Evolutionary conservation across 179 eudicot genomes (phyloP), one percentile per base, ranked within the genome.

Genomic region (Beta macrorhiza): DNA sequence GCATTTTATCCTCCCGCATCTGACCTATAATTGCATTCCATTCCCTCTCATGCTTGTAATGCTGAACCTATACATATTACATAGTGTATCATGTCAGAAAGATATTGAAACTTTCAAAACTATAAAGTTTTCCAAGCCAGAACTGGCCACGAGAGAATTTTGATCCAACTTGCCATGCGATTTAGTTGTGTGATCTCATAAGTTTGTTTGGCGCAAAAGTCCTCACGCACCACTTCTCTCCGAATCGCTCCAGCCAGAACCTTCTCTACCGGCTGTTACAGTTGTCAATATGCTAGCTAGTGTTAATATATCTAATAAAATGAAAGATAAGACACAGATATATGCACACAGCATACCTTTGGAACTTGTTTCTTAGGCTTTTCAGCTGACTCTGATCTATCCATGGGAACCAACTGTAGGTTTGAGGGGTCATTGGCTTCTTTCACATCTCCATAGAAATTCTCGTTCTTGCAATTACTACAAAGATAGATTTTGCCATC

Each of bases 161-260:
- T 76, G 58, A 68, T 64, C 67, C 19, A 79, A 86, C 91, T 76
- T 72, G 92, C 99, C 93, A 97, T 85, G 62, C 95, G 97, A 74
- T 93, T 93, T 64, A 97, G 88, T 67, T 94, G 97, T 83, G 84
- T 81, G 78, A 97, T 93, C 88, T 94, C 98, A 70, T 92, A 86
- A 81, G 86, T 84, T 87, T 94, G 97, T 81, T 89, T 89, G 72
- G 90, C 83, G 83, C 98, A 91, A 63, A 85, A 85, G 83, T 97
- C 98, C 85, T 93, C 99, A 56, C 94, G 85, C 67, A 97, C 98
- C 98, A 97, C 93, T 88, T 97, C 99, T 86, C 99, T 88, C 85
- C 98, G 88, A 79, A 97, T 90, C 42, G 98, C 97, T 80, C 99
- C 98, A 0, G 97, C 92, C 83, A 97, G 88, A 53, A 97, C 98